phyloP scores from a whole-genome alignment of 805 yeast genomes.

The Nakazawaea pomicola region DNA sequence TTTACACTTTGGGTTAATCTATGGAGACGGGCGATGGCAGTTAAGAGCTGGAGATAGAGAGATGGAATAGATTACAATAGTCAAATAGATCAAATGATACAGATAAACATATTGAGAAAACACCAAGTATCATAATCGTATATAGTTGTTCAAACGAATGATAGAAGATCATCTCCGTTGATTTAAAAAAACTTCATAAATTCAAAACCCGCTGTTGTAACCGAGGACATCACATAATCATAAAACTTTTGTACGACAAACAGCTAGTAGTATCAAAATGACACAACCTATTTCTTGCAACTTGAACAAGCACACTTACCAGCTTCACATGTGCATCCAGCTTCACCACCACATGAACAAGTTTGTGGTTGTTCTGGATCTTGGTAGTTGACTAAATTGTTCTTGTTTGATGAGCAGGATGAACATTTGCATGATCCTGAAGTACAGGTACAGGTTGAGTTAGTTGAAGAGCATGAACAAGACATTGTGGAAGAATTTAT shows the following conservation, averaged over 20 bases:
- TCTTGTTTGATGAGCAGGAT: conserved; percentile 7
- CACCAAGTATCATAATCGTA: no score
- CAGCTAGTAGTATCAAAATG: no score
- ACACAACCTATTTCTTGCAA: conserved; percentile 8
- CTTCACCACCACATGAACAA: conserved; percentile 3
- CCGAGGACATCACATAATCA: background rate
- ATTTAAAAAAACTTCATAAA: no score
- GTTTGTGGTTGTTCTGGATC: conserved; percentile 2
- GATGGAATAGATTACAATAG: no score
- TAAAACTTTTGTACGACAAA: no score
- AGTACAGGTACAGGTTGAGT: conserved; percentile 6
- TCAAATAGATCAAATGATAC: no score
- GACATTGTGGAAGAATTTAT: conserved; percentile 4
- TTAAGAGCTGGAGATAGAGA: no score
- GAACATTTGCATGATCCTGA: conserved; percentile 10
- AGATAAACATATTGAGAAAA: no score
- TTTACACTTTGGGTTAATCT: no score
- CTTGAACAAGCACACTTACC: conserved; percentile 5
- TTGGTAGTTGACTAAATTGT: conserved; percentile 6
- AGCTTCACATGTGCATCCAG: conserved; percentile 1
- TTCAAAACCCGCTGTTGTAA: background rate
- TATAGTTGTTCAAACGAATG: no score
- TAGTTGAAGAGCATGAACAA: conserved; percentile 11
- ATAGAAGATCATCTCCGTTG: no score
- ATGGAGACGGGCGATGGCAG: no score